Conservation (phyloP, 1,139 yeast species). For the Saccharomyces hybrid region DNA sequence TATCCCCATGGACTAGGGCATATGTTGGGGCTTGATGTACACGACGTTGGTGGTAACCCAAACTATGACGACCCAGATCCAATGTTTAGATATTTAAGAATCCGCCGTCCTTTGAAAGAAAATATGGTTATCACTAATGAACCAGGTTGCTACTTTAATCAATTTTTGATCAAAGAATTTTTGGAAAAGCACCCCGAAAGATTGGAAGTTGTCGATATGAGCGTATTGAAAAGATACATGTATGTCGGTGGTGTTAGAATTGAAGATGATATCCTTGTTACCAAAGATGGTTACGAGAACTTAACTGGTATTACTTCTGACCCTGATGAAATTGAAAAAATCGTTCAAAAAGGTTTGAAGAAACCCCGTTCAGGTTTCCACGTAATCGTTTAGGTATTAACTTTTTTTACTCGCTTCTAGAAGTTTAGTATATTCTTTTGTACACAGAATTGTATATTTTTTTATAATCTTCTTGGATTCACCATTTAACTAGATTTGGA, state of each 20-base stretch:
- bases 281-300: conserved; percentile 69
- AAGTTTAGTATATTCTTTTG: too few species aligned
- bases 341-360: conserved; percentile 64
- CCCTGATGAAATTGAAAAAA: conserved; percentile 68
- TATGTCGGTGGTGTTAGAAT: conserved; percentile 92
- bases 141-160: conserved; percentile 90
- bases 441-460: background rate
- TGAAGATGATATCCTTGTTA: conserved; percentile 83
- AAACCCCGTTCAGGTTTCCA: conserved; percentile 62
- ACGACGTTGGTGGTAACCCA: conserved; percentile 86
- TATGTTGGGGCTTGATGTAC: conserved; percentile 88
- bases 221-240: conserved; percentile 68
- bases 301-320: conserved; percentile 78
- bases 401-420: background rate
- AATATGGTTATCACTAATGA: conserved; percentile 92
- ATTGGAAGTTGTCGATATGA: conserved; percentile 53
- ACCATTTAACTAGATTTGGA: background rate
- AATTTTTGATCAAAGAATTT: conserved; percentile 62
- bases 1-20: conserved; percentile 97
- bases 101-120: conserved; percentile 61
- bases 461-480: background rate
- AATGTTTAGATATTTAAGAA: conserved; percentile 64
- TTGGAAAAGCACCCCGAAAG: conserved; percentile 47
- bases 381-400: conserved; percentile 8
- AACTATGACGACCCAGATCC: conserved; percentile 79